Evolutionary conservation across 805 yeast genomes (phyloP).

Genomic region (Candida cerambycidarum): DNA sequence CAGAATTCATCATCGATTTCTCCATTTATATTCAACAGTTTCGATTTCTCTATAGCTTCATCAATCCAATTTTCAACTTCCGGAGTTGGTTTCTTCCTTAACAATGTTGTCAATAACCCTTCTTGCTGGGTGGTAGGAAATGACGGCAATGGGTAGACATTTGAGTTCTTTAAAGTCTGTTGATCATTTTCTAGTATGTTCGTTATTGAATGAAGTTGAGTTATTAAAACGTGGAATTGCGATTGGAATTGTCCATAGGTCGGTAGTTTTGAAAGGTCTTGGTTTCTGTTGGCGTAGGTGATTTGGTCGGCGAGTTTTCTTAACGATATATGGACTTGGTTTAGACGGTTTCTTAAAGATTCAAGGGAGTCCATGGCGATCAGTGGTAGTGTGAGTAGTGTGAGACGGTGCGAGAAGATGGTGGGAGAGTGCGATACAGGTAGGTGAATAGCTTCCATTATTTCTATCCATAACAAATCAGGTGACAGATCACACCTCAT

Average conservation of each 20-base stretch:
- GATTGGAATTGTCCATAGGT: constrained; percentile 70
- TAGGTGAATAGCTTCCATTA: too few species aligned
- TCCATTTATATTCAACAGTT: constrained; percentile 17
- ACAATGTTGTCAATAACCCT: constrained; percentile 75
- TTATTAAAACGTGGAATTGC: constrained; percentile 78
- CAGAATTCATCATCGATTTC: constrained; percentile 54
- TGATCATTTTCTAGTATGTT: constrained; percentile 62
- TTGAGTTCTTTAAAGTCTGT: constrained; percentile 60
- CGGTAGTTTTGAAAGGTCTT: constrained; percentile 37
- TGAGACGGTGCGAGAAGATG: too few species aligned
- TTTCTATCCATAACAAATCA: too few species aligned
- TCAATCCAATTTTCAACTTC: constrained; percentile 87
- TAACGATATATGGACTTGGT: constrained; percentile 43
- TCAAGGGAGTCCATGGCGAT: constrained; percentile 37
- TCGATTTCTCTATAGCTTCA: constrained; percentile 23
- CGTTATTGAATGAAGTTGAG: constrained; percentile 81
- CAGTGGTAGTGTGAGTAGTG: not conserved
- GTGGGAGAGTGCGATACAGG: too few species aligned
- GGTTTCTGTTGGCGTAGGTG: constrained; percentile 35
- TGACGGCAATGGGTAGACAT: constrained; percentile 77
- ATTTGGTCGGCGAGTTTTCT: constrained; percentile 38
- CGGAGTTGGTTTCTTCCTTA: constrained; percentile 86
- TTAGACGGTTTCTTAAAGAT: constrained; percentile 39
- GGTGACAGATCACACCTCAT: too few species aligned
- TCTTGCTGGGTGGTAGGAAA: constrained; percentile 87